These are phyloP conservation scores for Diaporthe aspalathi DNA, from an alignment of 2,329 filamentous ascomycete species.

Conservation along the genomic window DNA sequence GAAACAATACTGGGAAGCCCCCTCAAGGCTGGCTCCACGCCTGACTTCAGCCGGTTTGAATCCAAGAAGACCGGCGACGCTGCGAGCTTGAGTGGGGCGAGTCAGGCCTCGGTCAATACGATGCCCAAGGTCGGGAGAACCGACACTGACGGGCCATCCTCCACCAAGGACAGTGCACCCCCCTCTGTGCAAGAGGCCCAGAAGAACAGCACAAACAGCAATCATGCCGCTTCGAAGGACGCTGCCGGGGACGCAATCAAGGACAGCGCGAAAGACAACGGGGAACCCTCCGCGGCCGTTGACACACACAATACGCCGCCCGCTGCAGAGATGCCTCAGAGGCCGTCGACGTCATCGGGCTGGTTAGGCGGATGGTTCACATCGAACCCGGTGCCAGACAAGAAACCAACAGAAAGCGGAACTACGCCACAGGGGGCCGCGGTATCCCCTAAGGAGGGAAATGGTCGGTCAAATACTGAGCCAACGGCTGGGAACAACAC, in stretches of 20 bases:
- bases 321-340: conserved; percentile 20
- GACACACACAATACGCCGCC: conserved; percentile 26
- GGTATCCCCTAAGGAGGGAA: conserved; percentile 32
- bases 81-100: conserved; percentile 47
- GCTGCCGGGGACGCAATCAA: background rate
- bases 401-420: conserved; percentile 36
- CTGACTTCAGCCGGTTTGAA: conserved; percentile 65
- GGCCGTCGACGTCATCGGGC: conserved; percentile 54
- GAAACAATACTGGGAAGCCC: conserved; percentile 72
- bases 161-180: conserved; percentile 4
- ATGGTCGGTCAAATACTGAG: conserved; percentile 18
- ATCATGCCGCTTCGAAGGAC: background rate
- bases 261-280: background rate
- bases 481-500: conserved; percentile 5
- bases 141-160: conserved; percentile 24
- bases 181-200: background rate
- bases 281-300: background rate
- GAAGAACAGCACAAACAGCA: background rate
- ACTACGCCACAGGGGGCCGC: conserved; percentile 37
- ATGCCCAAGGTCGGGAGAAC: conserved; percentile 48
- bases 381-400: conserved; percentile 37
- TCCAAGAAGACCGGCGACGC: conserved; percentile 49
- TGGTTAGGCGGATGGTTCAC: conserved; percentile 67
- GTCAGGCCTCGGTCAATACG: conserved; percentile 46
- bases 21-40: conserved; percentile 56